These are phyloP conservation scores for Anastatica hierochuntica DNA, from an alignment of 345 rosid species.

Conservation along the genomic window DNA sequence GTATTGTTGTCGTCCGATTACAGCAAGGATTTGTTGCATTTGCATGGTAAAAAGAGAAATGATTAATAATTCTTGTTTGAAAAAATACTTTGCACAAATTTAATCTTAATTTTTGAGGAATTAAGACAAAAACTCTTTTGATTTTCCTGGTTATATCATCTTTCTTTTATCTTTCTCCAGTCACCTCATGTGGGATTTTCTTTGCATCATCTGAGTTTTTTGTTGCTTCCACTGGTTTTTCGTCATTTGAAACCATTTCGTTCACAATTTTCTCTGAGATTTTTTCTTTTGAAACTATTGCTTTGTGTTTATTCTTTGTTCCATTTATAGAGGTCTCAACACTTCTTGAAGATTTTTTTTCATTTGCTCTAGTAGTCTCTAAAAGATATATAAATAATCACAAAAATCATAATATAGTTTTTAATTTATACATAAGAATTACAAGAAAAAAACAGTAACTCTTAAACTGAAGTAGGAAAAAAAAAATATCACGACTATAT, in stretches of 20 bases:
- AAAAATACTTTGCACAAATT: background rate
- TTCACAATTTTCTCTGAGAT: background rate
- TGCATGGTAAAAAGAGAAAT: background rate
- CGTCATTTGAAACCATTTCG: constrained; percentile 3
- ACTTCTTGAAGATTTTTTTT: background rate
- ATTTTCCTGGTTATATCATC: background rate
- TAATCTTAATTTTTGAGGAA: background rate
- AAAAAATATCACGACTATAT: too few relatives aligned
- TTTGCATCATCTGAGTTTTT: background rate
- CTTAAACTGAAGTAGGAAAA: too few relatives aligned
- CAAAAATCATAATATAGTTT: too few relatives aligned
- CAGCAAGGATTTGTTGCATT: background rate
- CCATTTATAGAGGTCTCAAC: constrained; percentile 10
- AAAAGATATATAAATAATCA: too few relatives aligned
- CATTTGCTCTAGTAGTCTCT: background rate
- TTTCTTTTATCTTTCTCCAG: background rate
- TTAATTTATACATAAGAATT: too few relatives aligned
- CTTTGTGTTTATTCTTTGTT: constrained; percentile 2
- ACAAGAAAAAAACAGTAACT: too few relatives aligned
- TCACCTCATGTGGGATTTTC: background rate
- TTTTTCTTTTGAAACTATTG: too few relatives aligned
- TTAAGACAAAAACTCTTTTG: background rate
- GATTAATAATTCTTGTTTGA: background rate
- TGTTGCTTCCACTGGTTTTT: background rate
- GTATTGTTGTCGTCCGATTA: background rate